phyloP scores from a whole-genome alignment of 2,329 filamentous ascomycete species.

The Aspergillus tanneri region DNA sequence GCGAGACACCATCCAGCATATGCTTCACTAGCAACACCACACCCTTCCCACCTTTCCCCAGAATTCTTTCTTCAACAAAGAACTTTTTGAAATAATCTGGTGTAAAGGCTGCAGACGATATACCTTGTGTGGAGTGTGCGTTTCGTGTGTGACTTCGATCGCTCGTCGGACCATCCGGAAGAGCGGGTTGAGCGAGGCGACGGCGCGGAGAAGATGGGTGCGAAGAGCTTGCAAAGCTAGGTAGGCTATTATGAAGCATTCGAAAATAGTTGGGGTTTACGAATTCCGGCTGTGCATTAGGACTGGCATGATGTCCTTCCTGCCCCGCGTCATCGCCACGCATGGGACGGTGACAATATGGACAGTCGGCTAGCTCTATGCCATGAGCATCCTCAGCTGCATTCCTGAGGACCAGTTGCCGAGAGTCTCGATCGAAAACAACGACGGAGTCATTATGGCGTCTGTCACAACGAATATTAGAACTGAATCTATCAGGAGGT shows the following conservation, averaged over 20 bases:
- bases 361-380: conserved; percentile 69
- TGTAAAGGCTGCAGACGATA: conserved; percentile 82
- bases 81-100: conserved; percentile 91
- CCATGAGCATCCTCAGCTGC: conserved; percentile 49
- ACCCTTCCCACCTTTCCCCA: conserved; percentile 89
- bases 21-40: conserved; percentile 94
- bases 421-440: conserved; percentile 80
- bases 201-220: conserved; percentile 52
- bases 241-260: conserved; percentile 70
- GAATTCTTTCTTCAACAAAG: conserved; percentile 82
- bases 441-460: conserved; percentile 92
- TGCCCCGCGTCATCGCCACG: conserved; percentile 49
- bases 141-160: conserved; percentile 51
- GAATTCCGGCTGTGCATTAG: conserved; percentile 59
- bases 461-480: conserved; percentile 50
- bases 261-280: conserved; percentile 93
- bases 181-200: conserved; percentile 49
- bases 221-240: conserved; percentile 48
- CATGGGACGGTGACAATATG: conserved; percentile 80
- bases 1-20: conserved; percentile 79
- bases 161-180: conserved; percentile 46
- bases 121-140: conserved; percentile 60
- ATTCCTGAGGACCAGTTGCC: conserved; percentile 77
- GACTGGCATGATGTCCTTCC: conserved; percentile 30
- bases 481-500: not conserved